phyloP scores from a whole-genome alignment of 177 flowering plant genomes.

The Vitis hybrid region DNA sequence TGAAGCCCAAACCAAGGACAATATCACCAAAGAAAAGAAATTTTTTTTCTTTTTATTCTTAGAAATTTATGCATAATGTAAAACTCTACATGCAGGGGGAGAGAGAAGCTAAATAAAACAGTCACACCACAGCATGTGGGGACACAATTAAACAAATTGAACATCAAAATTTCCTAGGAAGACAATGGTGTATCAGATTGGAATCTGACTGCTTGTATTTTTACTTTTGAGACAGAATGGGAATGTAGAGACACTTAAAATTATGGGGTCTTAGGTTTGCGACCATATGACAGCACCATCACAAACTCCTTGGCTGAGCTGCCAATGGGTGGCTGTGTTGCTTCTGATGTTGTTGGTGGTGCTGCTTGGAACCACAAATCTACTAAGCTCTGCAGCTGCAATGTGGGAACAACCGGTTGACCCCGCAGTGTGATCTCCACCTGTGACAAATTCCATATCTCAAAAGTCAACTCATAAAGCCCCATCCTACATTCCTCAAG shows the following conservation, averaged over 20 bases:
- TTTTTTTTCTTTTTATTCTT: too few relatives aligned
- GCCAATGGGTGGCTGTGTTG: constrained; percentile 20
- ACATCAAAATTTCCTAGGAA: too few relatives aligned
- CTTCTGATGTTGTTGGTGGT: constrained; percentile 9
- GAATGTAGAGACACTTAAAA: neutral
- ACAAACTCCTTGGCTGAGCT: constrained; percentile 38
- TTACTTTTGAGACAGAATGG: neutral
- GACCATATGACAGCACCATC: constrained; percentile 35
- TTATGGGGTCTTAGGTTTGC: constrained; percentile 14
- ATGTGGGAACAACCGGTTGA: constrained; percentile 30
- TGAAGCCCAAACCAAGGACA: too few relatives aligned
- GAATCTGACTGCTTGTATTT: constrained; percentile 12
- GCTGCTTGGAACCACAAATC: constrained; percentile 34
- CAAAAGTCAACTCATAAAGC: neutral
- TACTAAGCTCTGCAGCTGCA: constrained; percentile 30
- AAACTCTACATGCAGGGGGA: too few relatives aligned
- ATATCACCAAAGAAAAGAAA: too few relatives aligned
- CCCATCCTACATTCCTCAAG: neutral
- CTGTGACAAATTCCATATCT: constrained; percentile 17
- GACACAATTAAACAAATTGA: too few relatives aligned
- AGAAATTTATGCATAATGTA: too few relatives aligned
- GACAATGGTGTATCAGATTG: neutral
- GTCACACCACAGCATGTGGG: too few relatives aligned
- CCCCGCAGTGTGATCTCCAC: constrained; percentile 43
- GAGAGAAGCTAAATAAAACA: too few relatives aligned